Base-by-base conservation (phyloP, 2,329 filamentous ascomycete genomes). In the Fusarium oxysporum region DNA sequence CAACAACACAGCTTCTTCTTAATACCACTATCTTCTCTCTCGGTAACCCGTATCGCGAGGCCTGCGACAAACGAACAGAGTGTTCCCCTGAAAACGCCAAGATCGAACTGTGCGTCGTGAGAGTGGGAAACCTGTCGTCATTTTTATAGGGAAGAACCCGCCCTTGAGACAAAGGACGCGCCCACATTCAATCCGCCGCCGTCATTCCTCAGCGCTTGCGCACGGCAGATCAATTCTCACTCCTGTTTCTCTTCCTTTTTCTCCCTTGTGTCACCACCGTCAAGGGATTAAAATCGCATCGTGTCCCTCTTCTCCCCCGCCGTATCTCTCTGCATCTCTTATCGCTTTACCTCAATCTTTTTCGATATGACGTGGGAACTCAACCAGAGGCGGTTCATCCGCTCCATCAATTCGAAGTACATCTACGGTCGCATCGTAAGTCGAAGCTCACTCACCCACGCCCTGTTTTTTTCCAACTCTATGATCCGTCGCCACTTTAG, bases 331-430 rank as follows among this genome's bases (percentile, higher is more conserved):
- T 40, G 19, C 43, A 56, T 66, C 40, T 47, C 10, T 40, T 43
- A 69, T 69, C 65, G 58, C 50, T 48, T 40, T 38, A 41, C 28
- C 28, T 58, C 25, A 28, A 12, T 37, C 40, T 19, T 33, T 35
- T 45, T 45, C 35, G 62, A 60, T 19, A 74, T 74, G 71, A 74
- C 71, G 60, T 74, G 71, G 71, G 71, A 74, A 67, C 71, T 74
- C 43, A 74, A 12, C 51, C 71, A 74, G 65, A 53, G 71, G 60
- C 71, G 71, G 64, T 74, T 74, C 35, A 55, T 74, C 71, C 71
- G 71, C 71, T 55, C 71, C 17, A 72, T 74, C 54, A 74, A 74
- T 65, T 74, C 68, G 19, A 74, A 74, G 70, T 74, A 74, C 71
- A 74, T 74, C 53, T 74, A 74, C 28, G 71, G 71, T 58, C 71